Conservation (phyloP, 257 asterid genomes). For the Nicotiana undulata region DNA sequence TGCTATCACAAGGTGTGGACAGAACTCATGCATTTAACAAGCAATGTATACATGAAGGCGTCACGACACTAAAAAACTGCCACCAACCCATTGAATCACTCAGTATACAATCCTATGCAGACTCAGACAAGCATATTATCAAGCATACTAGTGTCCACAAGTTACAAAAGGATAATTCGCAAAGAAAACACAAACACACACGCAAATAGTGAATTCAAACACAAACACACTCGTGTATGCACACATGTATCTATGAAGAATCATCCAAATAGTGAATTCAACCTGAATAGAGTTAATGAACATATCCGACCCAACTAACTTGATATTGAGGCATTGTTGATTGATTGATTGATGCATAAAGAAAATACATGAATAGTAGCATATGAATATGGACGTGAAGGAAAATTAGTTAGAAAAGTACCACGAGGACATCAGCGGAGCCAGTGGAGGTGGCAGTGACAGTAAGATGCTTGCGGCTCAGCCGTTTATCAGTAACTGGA, state of each 20-base stretch:
- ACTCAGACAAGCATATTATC: background rate
- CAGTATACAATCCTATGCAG: background rate
- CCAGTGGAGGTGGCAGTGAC: slow-evolving; percentile 35
- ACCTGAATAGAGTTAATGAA: background rate
- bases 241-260: background rate
- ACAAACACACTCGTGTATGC: background rate
- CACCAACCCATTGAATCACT: background rate
- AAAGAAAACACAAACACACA: background rate
- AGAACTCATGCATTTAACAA: background rate
- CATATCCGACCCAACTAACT: background rate
- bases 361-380: background rate
- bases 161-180: background rate
- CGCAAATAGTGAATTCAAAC: too few relatives aligned
- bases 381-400: background rate
- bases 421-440: slow-evolving; percentile 62
- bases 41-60: background rate
- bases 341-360: background rate
- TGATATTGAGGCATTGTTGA: background rate
- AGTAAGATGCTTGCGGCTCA: slow-evolving; percentile 75
- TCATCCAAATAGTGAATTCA: background rate
- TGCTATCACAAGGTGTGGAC: background rate
- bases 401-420: slow-evolving; percentile 16
- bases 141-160: background rate
- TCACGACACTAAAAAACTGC: background rate
- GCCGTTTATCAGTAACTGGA: slow-evolving; percentile 66